phyloP scores from a whole-genome alignment of 371 early-diverging fungal species.

The Mucor piriformis region DNA sequence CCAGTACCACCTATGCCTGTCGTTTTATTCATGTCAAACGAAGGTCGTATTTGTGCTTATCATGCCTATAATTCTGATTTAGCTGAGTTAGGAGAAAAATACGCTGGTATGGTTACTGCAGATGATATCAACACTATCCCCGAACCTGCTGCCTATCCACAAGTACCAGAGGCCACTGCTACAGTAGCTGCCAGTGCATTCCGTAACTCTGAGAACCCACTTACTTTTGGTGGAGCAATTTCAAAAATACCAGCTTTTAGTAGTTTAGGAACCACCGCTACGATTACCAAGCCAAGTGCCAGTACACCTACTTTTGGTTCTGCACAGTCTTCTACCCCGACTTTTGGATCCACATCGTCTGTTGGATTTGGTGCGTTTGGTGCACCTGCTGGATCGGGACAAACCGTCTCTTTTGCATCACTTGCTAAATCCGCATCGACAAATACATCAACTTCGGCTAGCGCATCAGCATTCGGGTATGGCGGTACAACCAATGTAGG shows the following conservation, averaged over 20 bases:
- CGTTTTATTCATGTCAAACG: slow-evolving; percentile 42
- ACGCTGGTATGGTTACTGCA: slow-evolving; percentile 8
- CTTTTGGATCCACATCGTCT: slow-evolving; percentile 7
- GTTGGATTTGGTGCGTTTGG: slow-evolving; percentile 22
- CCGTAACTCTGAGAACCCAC: not conserved
- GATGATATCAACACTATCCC: slow-evolving; percentile 3
- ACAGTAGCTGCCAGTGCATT: not conserved
- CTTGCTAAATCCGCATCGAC: slow-evolving; percentile 1
- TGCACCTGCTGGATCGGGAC: not conserved
- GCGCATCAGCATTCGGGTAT: not conserved
- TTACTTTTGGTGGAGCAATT: slow-evolving; percentile 9
- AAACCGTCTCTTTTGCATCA: slow-evolving; percentile 13
- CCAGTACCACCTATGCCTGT: slow-evolving; percentile 43
- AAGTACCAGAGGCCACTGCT: slow-evolving; percentile 1
- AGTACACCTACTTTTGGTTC: not conserved
- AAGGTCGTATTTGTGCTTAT: slow-evolving; percentile 45
- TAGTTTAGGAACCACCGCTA: not conserved
- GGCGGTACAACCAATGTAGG: slow-evolving; percentile 13
- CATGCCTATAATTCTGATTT: slow-evolving; percentile 38
- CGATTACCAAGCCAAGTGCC: not conserved
- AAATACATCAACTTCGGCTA: not conserved
- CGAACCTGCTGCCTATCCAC: slow-evolving; percentile 2
- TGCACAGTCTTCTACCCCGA: not conserved
- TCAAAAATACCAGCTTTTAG: not conserved
- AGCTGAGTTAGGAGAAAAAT: slow-evolving; percentile 16